Evolutionary conservation across 805 yeast species (phyloP).

Genomic region (Sugiyamaella chiloensis): DNA sequence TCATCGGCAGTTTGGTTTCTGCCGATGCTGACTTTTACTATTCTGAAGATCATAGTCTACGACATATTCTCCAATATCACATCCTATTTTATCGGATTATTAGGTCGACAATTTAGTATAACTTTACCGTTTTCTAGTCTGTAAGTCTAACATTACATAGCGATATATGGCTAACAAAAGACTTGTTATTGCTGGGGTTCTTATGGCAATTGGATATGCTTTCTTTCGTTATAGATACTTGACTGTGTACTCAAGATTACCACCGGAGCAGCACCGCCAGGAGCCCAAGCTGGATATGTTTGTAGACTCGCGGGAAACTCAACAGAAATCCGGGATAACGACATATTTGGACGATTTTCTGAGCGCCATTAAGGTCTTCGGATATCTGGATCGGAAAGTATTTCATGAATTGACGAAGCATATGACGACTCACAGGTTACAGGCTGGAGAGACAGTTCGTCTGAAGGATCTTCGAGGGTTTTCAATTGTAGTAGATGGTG

Average conservation of each 20-base stretch:
- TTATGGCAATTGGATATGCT: slow-evolving; percentile 40
- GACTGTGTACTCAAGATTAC: slow-evolving; percentile 58
- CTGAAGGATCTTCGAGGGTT: slow-evolving; percentile 79
- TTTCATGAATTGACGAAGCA: slow-evolving; percentile 89
- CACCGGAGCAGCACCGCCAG: slow-evolving; percentile 43
- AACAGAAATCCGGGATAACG: slow-evolving; percentile 45
- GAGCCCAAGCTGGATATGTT: slow-evolving; percentile 48
- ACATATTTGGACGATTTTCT: slow-evolving; percentile 85
- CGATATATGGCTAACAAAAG: slow-evolving; percentile 5
- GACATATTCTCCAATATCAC: slow-evolving; percentile 29
- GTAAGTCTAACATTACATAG: slow-evolving; percentile 24
- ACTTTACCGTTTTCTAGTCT: slow-evolving; percentile 51
- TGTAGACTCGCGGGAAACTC: slow-evolving; percentile 37
- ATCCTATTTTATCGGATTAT: slow-evolving; percentile 26
- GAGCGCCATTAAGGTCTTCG: slow-evolving; percentile 89
- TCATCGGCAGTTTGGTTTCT: slow-evolving; percentile 6
- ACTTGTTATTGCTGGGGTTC: slow-evolving; percentile 26
- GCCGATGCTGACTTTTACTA: slow-evolving; percentile 1
- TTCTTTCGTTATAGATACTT: slow-evolving; percentile 60
- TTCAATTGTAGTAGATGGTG: slow-evolving; percentile 89
- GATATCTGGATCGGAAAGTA: slow-evolving; percentile 84
- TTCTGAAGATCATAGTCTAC: slow-evolving; percentile 17
- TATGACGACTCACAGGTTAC: slow-evolving; percentile 83
- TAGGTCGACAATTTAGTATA: slow-evolving; percentile 48
- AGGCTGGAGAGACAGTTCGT: slow-evolving; percentile 69